Base-by-base conservation (phyloP, 768 basidiomycete species). In the Agaricus subrufescens region DNA sequence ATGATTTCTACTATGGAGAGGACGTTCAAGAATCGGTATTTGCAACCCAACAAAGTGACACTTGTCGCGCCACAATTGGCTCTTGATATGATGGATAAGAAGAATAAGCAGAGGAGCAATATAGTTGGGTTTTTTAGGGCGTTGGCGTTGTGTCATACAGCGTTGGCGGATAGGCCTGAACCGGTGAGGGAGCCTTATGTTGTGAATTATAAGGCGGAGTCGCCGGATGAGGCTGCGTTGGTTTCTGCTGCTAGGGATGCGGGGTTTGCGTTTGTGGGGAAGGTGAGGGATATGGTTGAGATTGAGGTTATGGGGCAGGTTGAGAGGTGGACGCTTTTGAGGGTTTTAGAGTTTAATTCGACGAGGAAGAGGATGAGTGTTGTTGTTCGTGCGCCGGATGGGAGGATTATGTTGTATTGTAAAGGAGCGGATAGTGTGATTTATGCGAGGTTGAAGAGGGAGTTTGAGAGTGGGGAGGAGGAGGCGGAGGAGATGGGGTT, bases 401-500 rank as follows among this genome's bases (percentile, higher is more conserved):
- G 93, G 15, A 76, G 78, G 62, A 73, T 97, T 58, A 75, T 94
- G 27, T 72, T 98, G 57, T 96, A 94, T 67, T 90, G 87, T 81
- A 98, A 98, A 71, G 96, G 96, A n/a, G 96, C 96, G 12, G 96
- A 98, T 70, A 89, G 85, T 61, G 94, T 98, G 64, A 89, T 98
- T 63, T 96, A 95, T 65, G 85, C 86, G 61, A 84, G 95, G 10
- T 79, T 98, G 2, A 8, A 11, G 8, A 34, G 11, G 7, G 11
- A 7, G 2, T 34, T 34, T 34, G 34, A 7, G 11, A 11, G 11
- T 34, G 34, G 11, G 11, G 7, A 7, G 34, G 79, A 82, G n/a
- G 71, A 75, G 46, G 82, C 89, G 61, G 91, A 91, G 65, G 91
- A 96, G 64, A 74, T 76, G 1, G 73, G 60, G 42, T 64, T 97